Conservation (phyloP, 306 rosid genomes). For the Mimosa pudica region DNA sequence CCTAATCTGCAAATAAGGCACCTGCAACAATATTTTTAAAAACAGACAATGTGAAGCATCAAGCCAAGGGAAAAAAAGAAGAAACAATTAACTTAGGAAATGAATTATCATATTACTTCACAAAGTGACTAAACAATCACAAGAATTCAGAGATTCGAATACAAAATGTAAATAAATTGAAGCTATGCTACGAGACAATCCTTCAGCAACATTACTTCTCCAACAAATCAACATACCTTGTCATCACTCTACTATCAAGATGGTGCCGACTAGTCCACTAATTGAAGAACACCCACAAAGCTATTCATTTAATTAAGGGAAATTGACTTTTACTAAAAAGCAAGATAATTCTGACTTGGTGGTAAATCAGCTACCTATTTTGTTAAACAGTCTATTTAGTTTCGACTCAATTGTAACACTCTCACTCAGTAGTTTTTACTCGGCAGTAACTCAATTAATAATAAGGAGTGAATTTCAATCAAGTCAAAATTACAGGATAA, state of each 20-base stretch:
- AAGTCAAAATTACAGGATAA: no score
- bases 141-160: constrained; percentile 12
- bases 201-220: background rate
- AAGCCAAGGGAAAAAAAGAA: constrained; percentile 1
- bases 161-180: background rate
- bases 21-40: constrained; percentile 51
- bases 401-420: no score
- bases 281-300: background rate
- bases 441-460: no score
- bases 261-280: background rate
- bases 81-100: background rate
- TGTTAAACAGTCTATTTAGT: no score
- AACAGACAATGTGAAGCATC: constrained; percentile 10
- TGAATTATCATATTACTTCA: background rate
- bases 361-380: no score
- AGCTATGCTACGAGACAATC: background rate
- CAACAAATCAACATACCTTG: background rate
- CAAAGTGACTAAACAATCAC: constrained; percentile 13
- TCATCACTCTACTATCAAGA: background rate
- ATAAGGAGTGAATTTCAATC: no score
- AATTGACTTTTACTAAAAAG: no score
- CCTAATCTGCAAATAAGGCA: constrained; percentile 93
- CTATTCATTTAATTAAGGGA: background rate
- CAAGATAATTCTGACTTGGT: no score
- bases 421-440: no score